phyloP scores from a whole-genome alignment of 306 rosid species.

The Inga oerstediana region DNA sequence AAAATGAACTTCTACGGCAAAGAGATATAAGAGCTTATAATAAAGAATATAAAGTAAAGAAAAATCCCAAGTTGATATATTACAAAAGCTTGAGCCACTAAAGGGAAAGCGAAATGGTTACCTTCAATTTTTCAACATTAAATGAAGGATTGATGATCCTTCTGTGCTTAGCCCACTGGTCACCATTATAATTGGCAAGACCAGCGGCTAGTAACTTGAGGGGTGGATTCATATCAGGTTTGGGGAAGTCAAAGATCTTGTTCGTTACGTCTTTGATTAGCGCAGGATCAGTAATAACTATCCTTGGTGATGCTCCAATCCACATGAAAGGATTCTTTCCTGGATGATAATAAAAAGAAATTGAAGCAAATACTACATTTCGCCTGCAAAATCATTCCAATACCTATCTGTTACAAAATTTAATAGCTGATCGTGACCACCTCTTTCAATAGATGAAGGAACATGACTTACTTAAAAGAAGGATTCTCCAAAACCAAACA shows the following conservation, averaged over 20 bases:
- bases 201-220: slow-evolving; percentile 37
- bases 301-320: slow-evolving; percentile 56
- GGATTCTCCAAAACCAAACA: not conserved
- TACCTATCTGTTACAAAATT: too few relatives aligned
- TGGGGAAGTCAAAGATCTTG: slow-evolving; percentile 38
- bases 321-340: slow-evolving; percentile 51
- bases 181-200: slow-evolving; percentile 35
- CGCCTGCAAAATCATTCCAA: too few relatives aligned
- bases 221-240: slow-evolving; percentile 30
- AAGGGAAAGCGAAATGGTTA: slow-evolving; percentile 7
- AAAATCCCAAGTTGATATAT: not conserved
- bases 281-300: slow-evolving; percentile 53
- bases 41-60: not conserved
- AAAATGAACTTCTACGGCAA: not conserved
- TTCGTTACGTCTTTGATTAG: slow-evolving; percentile 48
- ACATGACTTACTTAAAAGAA: too few relatives aligned
- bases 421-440: too few relatives aligned
- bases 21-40: not conserved
- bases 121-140: slow-evolving; percentile 61
- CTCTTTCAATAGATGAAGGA: too few relatives aligned
- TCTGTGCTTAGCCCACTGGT: slow-evolving; percentile 64
- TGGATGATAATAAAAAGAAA: slow-evolving; percentile 17
- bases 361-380: not conserved
- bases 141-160: slow-evolving; percentile 60
- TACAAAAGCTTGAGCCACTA: not conserved